Conservation (phyloP, 2,329 filamentous ascomycete species). For the Penicillium janthinellum region DNA sequence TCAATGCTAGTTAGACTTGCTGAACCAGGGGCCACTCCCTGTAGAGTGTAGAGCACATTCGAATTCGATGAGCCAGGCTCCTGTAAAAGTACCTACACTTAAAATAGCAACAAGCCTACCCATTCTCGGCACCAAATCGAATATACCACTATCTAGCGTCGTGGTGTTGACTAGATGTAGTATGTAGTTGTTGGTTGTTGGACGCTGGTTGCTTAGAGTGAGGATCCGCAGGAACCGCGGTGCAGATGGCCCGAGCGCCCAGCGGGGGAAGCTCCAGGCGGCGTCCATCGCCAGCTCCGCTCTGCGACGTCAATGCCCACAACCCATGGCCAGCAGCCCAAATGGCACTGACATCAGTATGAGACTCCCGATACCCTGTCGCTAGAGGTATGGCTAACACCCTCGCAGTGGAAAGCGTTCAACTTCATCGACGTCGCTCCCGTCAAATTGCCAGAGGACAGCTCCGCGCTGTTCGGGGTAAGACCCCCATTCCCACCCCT, state of each 20-base stretch:
- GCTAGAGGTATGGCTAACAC: conserved; percentile 1
- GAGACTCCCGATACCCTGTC: not conserved
- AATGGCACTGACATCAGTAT: conserved; percentile 50
- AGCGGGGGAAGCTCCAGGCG: conserved; percentile 9
- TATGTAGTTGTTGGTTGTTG: not conserved
- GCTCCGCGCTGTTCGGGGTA: conserved; percentile 76
- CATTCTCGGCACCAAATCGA: too few species aligned
- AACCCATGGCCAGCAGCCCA: conserved; percentile 39
- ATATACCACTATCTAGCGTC: too few species aligned
- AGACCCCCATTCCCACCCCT: conserved; percentile 37
- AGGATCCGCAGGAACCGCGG: conserved; percentile 9
- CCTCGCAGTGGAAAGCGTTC: conserved; percentile 89
- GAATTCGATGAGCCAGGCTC: too few species aligned
- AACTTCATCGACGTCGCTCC: conserved; percentile 97
- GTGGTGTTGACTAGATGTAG: too few species aligned
- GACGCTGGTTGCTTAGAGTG: not conserved
- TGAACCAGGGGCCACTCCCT: too few species aligned
- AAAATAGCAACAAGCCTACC: too few species aligned
- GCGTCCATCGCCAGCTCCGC: conserved; percentile 21
- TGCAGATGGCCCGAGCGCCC: conserved; percentile 12
- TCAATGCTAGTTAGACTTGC: too few species aligned
- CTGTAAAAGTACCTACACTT: too few species aligned
- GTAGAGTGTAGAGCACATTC: too few species aligned
- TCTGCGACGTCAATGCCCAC: conserved; percentile 14
- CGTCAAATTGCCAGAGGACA: conserved; percentile 78